These are phyloP conservation scores for Cladophialophora immunda DNA, from an alignment of 2,329 filamentous ascomycete species.

Conservation along the genomic window DNA sequence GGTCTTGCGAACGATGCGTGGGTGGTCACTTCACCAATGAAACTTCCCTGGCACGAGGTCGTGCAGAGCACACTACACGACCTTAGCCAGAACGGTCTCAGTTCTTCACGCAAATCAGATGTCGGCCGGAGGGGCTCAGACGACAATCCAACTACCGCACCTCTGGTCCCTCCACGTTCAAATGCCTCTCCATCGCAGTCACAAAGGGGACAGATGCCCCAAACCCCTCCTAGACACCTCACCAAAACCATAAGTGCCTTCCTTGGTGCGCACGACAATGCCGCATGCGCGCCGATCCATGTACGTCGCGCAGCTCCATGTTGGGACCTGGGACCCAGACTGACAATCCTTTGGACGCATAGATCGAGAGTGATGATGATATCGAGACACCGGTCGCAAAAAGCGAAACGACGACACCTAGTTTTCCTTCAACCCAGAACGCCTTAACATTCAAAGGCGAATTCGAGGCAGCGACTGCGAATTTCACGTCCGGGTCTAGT, in stretches of 20 bases:
- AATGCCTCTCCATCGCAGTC: constrained; percentile 25
- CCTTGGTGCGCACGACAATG: constrained; percentile 23
- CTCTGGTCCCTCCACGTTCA: constrained; percentile 13
- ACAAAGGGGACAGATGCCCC: constrained; percentile 28
- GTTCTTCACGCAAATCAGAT: constrained; percentile 6
- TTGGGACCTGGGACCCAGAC: not conserved
- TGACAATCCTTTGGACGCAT: constrained; percentile 3
- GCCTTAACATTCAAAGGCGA: not conserved
- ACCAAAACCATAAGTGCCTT: constrained; percentile 22
- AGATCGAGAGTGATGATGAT: constrained; percentile 36
- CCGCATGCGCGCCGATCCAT: constrained; percentile 23
- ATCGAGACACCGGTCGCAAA: not conserved
- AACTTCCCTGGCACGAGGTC: constrained; percentile 7
- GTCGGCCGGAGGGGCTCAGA: constrained; percentile 10
- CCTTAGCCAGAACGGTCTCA: constrained; percentile 16
- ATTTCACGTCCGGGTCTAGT: constrained; percentile 9
- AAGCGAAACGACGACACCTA: not conserved
- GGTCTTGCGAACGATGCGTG: not conserved
- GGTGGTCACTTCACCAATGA: constrained; percentile 2
- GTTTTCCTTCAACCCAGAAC: constrained; percentile 3
- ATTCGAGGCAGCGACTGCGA: constrained; percentile 11
- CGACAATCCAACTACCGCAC: constrained; percentile 16
- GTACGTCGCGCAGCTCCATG: constrained; percentile 13
- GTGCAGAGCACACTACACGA: not conserved
- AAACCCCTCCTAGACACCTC: constrained; percentile 14